These are phyloP conservation scores for Handroanthus guayacan DNA, from an alignment of 257 asterid species.

Conservation along the genomic window DNA sequence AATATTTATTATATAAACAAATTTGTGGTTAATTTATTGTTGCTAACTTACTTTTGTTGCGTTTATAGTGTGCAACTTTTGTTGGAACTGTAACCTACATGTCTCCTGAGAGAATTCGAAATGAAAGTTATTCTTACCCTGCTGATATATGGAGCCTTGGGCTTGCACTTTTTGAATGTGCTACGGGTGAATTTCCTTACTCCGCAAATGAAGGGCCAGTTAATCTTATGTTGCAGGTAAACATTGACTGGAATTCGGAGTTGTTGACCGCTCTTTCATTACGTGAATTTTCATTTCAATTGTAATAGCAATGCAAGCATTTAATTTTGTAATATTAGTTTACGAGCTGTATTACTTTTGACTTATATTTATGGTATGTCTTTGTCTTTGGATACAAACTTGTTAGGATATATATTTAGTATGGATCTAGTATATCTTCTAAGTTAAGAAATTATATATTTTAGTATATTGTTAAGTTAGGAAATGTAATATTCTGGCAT, in stretches of 20 bases:
- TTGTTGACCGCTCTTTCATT: background rate
- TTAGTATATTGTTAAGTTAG: no score
- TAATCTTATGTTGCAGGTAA: slow-evolving; percentile 98
- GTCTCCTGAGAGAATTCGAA: slow-evolving; percentile 98
- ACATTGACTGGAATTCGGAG: slow-evolving; percentile 11
- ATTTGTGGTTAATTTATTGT: slow-evolving; percentile 27
- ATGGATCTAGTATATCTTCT: no score
- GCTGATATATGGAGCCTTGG: slow-evolving; percentile 99
- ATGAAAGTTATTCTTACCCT: slow-evolving; percentile 92
- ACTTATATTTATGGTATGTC: slow-evolving; percentile 16
- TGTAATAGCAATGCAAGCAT: background rate
- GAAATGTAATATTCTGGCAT: no score
- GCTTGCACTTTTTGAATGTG: slow-evolving; percentile 98
- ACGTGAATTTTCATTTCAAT: slow-evolving; percentile 14
- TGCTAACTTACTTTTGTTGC: slow-evolving; percentile 39
- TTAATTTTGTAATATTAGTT: background rate
- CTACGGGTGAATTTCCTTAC: slow-evolving; percentile 96
- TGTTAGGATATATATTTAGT: background rate
- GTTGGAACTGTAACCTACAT: slow-evolving; percentile 98
- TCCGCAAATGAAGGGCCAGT: slow-evolving; percentile 97
- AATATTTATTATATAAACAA: background rate
- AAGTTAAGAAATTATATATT: no score
- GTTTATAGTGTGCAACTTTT: slow-evolving; percentile 91
- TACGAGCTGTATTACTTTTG: slow-evolving; percentile 20
- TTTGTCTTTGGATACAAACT: slow-evolving; percentile 26